Evolutionary conservation across 768 basidiomycete genomes (phyloP).

Genomic region (Lactarius hengduanensis): DNA sequence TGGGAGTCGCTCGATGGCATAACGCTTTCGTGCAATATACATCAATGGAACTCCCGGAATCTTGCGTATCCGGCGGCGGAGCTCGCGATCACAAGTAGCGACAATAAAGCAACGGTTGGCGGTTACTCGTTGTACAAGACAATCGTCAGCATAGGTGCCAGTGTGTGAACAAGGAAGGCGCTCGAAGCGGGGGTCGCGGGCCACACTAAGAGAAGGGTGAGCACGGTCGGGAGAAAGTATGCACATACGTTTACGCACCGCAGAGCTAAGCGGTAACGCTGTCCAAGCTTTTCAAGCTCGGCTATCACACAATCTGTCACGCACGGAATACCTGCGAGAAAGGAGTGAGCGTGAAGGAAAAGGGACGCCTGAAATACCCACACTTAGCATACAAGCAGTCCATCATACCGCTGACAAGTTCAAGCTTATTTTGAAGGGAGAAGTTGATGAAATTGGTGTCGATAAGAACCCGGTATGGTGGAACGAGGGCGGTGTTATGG

Average conservation of each 20-base stretch:
- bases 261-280: slow-evolving; percentile 90
- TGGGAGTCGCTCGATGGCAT: slow-evolving; percentile 92
- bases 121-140: slow-evolving; percentile 92
- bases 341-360: slow-evolving; percentile 19
- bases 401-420: slow-evolving; percentile 98
- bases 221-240: slow-evolving; percentile 2
- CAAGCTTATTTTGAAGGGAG: slow-evolving; percentile 95
- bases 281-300: slow-evolving; percentile 96
- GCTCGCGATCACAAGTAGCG: slow-evolving; percentile 95
- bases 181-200: slow-evolving; percentile 96
- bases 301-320: slow-evolving; percentile 99
- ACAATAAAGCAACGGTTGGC: slow-evolving; percentile 96
- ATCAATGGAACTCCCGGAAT: slow-evolving; percentile 92
- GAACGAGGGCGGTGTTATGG: slow-evolving; percentile 93
- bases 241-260: slow-evolving; percentile 52
- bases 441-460: slow-evolving; percentile 99
- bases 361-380: slow-evolving; percentile 39
- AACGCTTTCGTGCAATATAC: slow-evolving; percentile 92
- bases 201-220: slow-evolving; percentile 59
- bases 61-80: slow-evolving; percentile 88
- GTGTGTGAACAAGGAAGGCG: slow-evolving; percentile 87
- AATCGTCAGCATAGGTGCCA: slow-evolving; percentile 99
- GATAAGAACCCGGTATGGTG: slow-evolving; percentile 94
- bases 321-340: slow-evolving; percentile 82
- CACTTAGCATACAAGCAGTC: slow-evolving; percentile 98